Conservation (phyloP, 1,284 basidiomycete genomes). For the Meripilus lineatus region DNA sequence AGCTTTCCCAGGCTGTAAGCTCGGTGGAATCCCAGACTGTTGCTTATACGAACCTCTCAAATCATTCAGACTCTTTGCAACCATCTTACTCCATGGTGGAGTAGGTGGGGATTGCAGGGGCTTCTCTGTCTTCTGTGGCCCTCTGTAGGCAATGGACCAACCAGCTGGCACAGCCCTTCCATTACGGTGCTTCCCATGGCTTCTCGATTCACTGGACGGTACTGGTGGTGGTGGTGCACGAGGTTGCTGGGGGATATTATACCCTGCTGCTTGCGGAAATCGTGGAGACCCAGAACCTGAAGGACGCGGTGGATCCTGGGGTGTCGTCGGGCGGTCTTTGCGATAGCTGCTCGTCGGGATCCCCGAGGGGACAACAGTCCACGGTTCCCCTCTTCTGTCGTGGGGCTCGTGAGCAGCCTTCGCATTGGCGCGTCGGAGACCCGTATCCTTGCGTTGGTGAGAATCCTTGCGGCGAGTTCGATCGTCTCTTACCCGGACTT, state of each 20-base stretch:
- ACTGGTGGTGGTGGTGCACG: slow-evolving; percentile 31
- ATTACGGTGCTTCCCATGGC: slow-evolving; percentile 16
- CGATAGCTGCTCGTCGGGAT: slow-evolving; percentile 21
- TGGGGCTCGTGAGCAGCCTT: too few species aligned
- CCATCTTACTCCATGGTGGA: slow-evolving; percentile 15
- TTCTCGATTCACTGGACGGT: slow-evolving; percentile 16
- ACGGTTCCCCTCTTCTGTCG: slow-evolving; percentile 29
- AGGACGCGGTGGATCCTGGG: slow-evolving; percentile 26
- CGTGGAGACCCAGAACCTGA: slow-evolving; percentile 13
- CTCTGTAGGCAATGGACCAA: slow-evolving; percentile 48
- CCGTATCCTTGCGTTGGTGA: slow-evolving; percentile 10
- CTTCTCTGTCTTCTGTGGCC: slow-evolving; percentile 28
- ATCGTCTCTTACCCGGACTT: slow-evolving; percentile 11
- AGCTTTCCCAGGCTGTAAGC: slow-evolving; percentile 29
- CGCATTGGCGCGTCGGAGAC: too few species aligned
- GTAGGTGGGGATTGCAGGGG: slow-evolving; percentile 14
- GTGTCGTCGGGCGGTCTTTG: slow-evolving; percentile 26
- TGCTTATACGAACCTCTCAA: slow-evolving; percentile 36
- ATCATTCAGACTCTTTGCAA: slow-evolving; percentile 57
- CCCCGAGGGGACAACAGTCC: slow-evolving; percentile 40
- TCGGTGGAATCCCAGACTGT: slow-evolving; percentile 27
- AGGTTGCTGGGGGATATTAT: slow-evolving; percentile 31
- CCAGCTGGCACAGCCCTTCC: slow-evolving; percentile 38
- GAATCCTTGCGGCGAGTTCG: slow-evolving; percentile 11
- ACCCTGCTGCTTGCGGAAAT: not conserved